Percentiles rank a stretch among this genome's conserved stretches.
phyloP scores from a whole-genome alignment of 1,284 basidiomycete genomes.

The Trichosporon sp. region DNA sequence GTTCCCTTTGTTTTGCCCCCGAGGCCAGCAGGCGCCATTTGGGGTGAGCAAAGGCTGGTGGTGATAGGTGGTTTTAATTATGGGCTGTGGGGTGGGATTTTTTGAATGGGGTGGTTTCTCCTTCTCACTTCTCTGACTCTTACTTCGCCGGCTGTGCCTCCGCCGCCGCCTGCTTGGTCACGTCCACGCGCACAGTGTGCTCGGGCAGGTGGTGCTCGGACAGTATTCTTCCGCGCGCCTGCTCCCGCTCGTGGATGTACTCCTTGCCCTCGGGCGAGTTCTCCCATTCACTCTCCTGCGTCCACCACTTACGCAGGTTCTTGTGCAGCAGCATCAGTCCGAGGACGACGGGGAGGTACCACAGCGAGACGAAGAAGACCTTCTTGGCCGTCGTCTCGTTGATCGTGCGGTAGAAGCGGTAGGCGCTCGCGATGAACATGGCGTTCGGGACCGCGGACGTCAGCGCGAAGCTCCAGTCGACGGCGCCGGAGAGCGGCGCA shows the following conservation, averaged over 20 bases:
- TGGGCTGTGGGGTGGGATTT: too few species aligned
- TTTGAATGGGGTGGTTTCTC: neutral
- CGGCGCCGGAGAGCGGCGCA: constrained; percentile 78
- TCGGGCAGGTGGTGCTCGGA: constrained; percentile 1
- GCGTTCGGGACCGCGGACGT: constrained; percentile 72
- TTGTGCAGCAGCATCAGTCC: constrained; percentile 94
- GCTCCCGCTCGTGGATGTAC: constrained; percentile 13
- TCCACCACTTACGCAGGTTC: constrained; percentile 65
- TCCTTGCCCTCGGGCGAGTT: constrained; percentile 18
- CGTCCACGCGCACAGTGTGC: neutral
- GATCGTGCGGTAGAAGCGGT: constrained; percentile 63
- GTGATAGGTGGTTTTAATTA: neutral
- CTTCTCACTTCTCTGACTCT: neutral
- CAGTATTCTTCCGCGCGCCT: constrained; percentile 10
- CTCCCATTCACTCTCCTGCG: constrained; percentile 18
- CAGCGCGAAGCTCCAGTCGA: constrained; percentile 78
- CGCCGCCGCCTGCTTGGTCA: neutral
- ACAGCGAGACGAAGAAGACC: constrained; percentile 77
- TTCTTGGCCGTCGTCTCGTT: constrained; percentile 70
- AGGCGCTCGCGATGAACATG: constrained; percentile 64
- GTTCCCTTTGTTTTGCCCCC: neutral
- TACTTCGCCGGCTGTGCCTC: neutral
- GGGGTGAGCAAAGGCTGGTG: neutral
- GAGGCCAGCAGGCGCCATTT: neutral
- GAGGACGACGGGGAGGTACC: constrained; percentile 86